These are phyloP conservation scores for Apiotrichum veenhuisii DNA, from an alignment of 1,284 basidiomycete species.

Conservation along the genomic window DNA sequence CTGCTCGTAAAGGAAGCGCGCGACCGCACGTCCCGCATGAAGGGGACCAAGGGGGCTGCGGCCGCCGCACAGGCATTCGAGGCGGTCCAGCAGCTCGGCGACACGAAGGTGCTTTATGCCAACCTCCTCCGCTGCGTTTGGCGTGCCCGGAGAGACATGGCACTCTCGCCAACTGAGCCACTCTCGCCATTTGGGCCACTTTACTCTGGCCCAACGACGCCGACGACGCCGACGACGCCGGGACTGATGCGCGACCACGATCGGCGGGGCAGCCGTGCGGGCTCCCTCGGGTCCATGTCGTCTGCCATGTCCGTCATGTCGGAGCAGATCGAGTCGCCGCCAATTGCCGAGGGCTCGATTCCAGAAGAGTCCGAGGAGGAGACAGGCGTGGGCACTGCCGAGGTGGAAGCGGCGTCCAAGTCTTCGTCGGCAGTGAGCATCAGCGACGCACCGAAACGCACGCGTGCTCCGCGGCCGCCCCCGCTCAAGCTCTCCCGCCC, in stretches of 20 bases:
- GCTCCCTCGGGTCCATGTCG: background rate
- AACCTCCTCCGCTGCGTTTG: conserved; percentile 39
- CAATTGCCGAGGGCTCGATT: conserved; percentile 6
- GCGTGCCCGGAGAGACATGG: conserved; percentile 23
- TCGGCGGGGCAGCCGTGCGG: background rate
- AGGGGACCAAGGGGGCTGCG: conserved; percentile 33
- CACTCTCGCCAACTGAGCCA: background rate
- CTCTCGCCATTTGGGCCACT: too few species aligned
- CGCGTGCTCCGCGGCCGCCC: conserved; percentile 12
- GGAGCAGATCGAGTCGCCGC: background rate
- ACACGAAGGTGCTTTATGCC: conserved; percentile 41
- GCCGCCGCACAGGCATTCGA: conserved; percentile 40
- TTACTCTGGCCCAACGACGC: background rate
- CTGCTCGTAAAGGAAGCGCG: conserved; percentile 39
- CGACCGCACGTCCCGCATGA: conserved; percentile 37
- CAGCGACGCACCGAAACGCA: background rate
- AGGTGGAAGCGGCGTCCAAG: background rate
- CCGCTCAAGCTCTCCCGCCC: conserved; percentile 8
- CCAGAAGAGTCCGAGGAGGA: conserved; percentile 16
- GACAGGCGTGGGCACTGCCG: background rate
- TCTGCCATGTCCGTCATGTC: background rate
- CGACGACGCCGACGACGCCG: background rate
- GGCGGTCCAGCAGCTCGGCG: conserved; percentile 39
- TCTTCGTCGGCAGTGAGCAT: background rate
- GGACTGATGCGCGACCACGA: background rate